Evolutionary conservation across 208 protist genomes (phyloP), one percentile per base, ranked within the genome.

Genomic region (Acanthamoeba sp.): DNA sequence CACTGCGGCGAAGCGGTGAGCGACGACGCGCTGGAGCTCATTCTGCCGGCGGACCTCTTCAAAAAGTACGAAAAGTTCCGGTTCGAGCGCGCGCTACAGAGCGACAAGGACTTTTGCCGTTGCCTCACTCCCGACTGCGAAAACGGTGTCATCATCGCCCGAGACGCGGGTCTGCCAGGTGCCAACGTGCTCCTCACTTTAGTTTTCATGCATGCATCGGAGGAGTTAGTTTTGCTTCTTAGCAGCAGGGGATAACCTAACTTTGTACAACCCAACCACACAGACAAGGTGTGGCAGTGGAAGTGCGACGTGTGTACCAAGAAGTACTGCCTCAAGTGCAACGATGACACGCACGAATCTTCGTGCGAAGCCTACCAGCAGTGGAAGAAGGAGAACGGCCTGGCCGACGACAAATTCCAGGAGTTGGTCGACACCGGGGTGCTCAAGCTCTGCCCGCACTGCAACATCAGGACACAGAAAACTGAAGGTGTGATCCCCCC

Each of bases 301-400:
- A 73, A 64, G 59, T 91, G 85, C 59, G 50, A 64, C 24, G 57
- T 91, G 36, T 91, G 85, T 38, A 62, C 29, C 22, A 91, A 91
- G 85, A 91, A 91, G 59, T 91, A 69, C 38, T 91, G 85, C 85
- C 59, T 91, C 59, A 91, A 91, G 38, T 91, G 85, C 85, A 91
- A 91, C 32, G 85, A 91, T 27, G 85, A 91, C 55, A 71, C 85
- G 36, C 85, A 91, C 59, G 85, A 91, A 24, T 45, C 57, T 29
- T 45, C 85, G n/a, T 91, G 85, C 38, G 55, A 91, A 27, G 85
- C 50, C 32, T 91, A 91, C 34, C 50, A 91, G 55, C 20, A 91
- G 40, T 91, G 85, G 85, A 91, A 91, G 16, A 73, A 91, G 85
- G 85, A 91, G 59, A 91, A 91, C 59, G 85, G 85, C 50, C 66